Evolutionary conservation across 768 basidiomycete species (phyloP).

Genomic region (Boletus vermiculosoides): DNA sequence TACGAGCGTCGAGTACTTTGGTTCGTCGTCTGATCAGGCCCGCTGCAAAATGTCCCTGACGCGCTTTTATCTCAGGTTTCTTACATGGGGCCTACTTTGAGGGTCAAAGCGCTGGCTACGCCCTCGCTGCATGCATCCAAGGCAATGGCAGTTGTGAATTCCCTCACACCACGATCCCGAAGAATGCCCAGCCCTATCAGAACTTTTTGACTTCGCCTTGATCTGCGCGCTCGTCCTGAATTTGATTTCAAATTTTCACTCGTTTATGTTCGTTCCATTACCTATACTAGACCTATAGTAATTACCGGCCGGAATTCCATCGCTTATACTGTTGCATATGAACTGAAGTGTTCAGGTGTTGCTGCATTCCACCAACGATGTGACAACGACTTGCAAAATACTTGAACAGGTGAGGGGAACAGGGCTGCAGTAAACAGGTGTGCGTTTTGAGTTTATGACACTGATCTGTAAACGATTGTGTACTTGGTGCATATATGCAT

Average conservation of each 20-base stretch:
- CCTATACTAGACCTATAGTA: neutral
- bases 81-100: slow-evolving; percentile 60
- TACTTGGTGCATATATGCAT: too few species aligned
- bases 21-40: slow-evolving; percentile 35
- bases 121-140: slow-evolving; percentile 44
- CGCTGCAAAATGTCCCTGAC: neutral
- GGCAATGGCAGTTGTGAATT: slow-evolving; percentile 25
- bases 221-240: neutral
- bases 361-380: neutral
- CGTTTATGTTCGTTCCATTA: neutral
- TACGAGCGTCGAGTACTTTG: slow-evolving; percentile 56
- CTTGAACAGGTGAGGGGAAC: neutral
- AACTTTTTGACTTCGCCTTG: slow-evolving; percentile 9
- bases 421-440: neutral
- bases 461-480: too few species aligned
- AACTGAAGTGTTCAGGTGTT: neutral
- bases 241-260: too few species aligned
- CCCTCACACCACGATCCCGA: slow-evolving; percentile 27
- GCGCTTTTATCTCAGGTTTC: slow-evolving; percentile 38
- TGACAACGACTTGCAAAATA: neutral
- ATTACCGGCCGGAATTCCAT: too few species aligned
- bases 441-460: too few species aligned
- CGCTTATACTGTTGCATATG: neutral
- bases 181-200: slow-evolving; percentile 36
- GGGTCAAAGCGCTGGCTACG: slow-evolving; percentile 41